Evolutionary conservation across 2,329 filamentous ascomycete species (phyloP).

Genomic region (Colletotrichum kahawae): DNA sequence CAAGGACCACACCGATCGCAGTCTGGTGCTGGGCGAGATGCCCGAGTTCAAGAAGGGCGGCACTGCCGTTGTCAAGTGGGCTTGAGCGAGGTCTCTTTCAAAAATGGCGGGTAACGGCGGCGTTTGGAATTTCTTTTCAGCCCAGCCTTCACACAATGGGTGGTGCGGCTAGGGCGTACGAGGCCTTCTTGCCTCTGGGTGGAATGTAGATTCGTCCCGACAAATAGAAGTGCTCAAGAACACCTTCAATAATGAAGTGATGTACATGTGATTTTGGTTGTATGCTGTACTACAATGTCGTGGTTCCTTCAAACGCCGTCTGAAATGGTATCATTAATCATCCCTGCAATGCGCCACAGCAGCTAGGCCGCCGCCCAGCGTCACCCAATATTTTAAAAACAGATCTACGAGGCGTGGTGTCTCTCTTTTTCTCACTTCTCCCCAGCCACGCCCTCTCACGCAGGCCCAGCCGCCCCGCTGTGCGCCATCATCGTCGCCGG

Average conservation of each 20-base stretch:
- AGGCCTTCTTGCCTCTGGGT: slow-evolving; percentile 3
- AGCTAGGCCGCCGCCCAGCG: background rate
- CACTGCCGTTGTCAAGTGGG: slow-evolving; percentile 68
- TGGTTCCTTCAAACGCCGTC: background rate
- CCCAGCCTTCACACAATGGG: background rate
- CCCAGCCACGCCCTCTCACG: background rate
- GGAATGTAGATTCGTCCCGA: slow-evolving; percentile 18
- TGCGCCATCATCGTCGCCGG: slow-evolving; percentile 30
- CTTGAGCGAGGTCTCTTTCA: slow-evolving; percentile 11
- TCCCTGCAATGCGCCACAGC: slow-evolving; percentile 12
- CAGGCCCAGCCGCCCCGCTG: background rate
- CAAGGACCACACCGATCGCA: slow-evolving; percentile 77
- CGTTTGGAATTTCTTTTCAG: slow-evolving; percentile 18
- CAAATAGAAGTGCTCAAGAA: slow-evolving; percentile 3
- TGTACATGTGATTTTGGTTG: background rate
- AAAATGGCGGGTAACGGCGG: slow-evolving; percentile 1
- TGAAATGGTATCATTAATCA: slow-evolving; percentile 23
- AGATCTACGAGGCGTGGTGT: background rate
- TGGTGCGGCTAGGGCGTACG: background rate
- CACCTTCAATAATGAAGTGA: background rate
- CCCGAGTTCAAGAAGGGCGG: slow-evolving; percentile 70
- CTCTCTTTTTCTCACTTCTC: background rate
- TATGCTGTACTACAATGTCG: background rate
- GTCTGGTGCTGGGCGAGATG: slow-evolving; percentile 62
- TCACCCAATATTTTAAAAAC: background rate